These are phyloP conservation scores for Protomyces inouyei DNA, from an alignment of 1,139 yeast species.

Conservation along the genomic window DNA sequence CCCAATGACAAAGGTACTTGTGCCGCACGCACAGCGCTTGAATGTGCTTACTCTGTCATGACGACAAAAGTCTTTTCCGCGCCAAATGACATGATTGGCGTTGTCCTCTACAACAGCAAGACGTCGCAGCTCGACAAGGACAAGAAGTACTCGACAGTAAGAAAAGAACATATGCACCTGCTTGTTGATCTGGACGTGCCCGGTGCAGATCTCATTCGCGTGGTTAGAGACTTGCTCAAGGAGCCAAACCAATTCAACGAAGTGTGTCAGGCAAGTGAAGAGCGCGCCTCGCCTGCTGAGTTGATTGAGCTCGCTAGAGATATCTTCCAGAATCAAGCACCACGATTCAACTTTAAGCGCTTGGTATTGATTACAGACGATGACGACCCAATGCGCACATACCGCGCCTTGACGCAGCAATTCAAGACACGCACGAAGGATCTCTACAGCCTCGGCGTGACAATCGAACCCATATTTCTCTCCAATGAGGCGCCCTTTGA, in stretches of 20 bases:
- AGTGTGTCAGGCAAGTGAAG: slow-evolving; percentile 28
- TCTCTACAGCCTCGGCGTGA: slow-evolving; percentile 49
- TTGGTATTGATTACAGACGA: slow-evolving; percentile 58
- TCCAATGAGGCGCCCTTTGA: slow-evolving; percentile 44
- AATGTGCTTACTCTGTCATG: slow-evolving; percentile 38
- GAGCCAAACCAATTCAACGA: slow-evolving; percentile 29
- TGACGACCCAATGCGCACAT: slow-evolving; percentile 48
- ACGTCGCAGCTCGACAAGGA: slow-evolving; percentile 30
- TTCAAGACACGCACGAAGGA: slow-evolving; percentile 61
- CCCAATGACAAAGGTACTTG: slow-evolving; percentile 24
- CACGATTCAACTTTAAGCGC: slow-evolving; percentile 36
- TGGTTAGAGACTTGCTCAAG: slow-evolving; percentile 35
- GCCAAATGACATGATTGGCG: slow-evolving; percentile 39
- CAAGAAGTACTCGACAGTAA: slow-evolving; percentile 31
- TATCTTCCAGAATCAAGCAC: slow-evolving; percentile 32
- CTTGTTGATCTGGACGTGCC: slow-evolving; percentile 39
- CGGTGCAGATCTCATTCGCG: slow-evolving; percentile 35
- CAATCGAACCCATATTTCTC: slow-evolving; percentile 63
- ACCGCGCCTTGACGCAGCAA: slow-evolving; percentile 41
- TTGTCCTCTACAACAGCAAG: slow-evolving; percentile 38
- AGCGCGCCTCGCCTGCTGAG: slow-evolving; percentile 34
- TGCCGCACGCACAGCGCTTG: slow-evolving; percentile 35
- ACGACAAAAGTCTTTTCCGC: slow-evolving; percentile 37
- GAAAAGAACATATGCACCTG: slow-evolving; percentile 28
- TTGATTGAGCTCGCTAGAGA: slow-evolving; percentile 37